A percentile compares a stretch with the other conserved stretches of the same genome.
These are phyloP conservation scores for Hippophae gyantsensis DNA, from an alignment of 306 rosid genomes.

Conservation along the genomic window DNA sequence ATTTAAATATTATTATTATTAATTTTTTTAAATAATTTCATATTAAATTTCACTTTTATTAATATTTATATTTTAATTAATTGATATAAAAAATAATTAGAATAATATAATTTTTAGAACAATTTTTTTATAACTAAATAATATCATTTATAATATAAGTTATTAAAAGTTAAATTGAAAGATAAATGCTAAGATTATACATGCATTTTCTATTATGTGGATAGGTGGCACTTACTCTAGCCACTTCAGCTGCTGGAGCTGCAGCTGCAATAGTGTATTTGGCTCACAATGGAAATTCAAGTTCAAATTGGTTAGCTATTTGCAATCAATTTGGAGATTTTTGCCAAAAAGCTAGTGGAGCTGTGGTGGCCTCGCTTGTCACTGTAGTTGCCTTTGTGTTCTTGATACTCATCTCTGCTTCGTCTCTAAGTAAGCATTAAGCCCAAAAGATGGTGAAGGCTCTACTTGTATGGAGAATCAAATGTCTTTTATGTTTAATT, in stretches of 20 bases:
- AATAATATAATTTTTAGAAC: too few relatives aligned
- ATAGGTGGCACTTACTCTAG: constrained; percentile 66
- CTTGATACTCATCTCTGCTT: constrained; percentile 51
- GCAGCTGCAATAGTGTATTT: constrained; percentile 70
- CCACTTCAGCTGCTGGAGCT: constrained; percentile 54
- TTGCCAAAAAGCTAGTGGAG: constrained; percentile 50
- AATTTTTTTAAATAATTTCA: too few relatives aligned
- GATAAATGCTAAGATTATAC: too few relatives aligned
- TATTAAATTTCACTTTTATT: too few relatives aligned
- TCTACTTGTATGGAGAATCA: background rate
- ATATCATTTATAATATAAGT: too few relatives aligned
- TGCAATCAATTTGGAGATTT: constrained; percentile 74
- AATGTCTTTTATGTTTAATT: constrained; percentile 2
- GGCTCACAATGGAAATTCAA: constrained; percentile 71
- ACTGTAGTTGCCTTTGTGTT: constrained; percentile 38
- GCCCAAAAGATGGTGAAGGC: background rate
- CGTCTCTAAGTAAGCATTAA: constrained; percentile 41
- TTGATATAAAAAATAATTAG: too few relatives aligned
- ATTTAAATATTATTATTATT: too few relatives aligned
- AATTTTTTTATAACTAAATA: too few relatives aligned
- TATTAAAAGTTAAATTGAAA: too few relatives aligned
- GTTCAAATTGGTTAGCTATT: constrained; percentile 76
- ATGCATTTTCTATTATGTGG: background rate
- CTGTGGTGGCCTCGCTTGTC: constrained; percentile 53
- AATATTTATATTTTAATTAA: too few relatives aligned